Evolutionary conservation across 805 yeast species (phyloP).

Genomic region (Yarrowia keelungensis): DNA sequence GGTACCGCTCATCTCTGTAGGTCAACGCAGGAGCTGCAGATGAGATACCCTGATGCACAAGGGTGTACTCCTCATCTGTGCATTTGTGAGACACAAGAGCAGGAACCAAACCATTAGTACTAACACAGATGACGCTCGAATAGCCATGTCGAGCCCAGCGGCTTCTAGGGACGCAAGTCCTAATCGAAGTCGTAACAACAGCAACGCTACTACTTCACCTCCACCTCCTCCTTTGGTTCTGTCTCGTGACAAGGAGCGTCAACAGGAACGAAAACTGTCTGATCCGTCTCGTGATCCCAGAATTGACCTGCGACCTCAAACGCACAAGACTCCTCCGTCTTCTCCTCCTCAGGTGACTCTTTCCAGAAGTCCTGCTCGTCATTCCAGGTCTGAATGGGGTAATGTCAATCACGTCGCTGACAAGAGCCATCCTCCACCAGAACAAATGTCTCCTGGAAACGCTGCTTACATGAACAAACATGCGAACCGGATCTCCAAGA

Average conservation of each 20-base stretch:
- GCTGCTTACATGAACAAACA: slow-evolving; percentile 18
- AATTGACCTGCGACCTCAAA: not conserved
- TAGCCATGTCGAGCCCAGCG: not conserved
- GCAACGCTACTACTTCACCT: not conserved
- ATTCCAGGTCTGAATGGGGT: slow-evolving; percentile 2
- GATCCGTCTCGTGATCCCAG: slow-evolving; percentile 9
- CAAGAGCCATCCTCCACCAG: not conserved
- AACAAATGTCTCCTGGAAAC: slow-evolving; percentile 22
- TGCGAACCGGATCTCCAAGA: slow-evolving; percentile 13
- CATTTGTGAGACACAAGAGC: not conserved
- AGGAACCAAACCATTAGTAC: not conserved
- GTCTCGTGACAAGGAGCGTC: slow-evolving; percentile 5
- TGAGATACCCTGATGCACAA: no score
- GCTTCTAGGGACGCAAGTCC: slow-evolving; percentile 3
- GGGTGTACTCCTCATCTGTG: not conserved
- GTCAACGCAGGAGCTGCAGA: no score
- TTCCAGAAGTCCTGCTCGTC: slow-evolving; percentile 7
- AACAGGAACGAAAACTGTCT: not conserved
- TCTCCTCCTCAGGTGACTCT: slow-evolving; percentile 15
- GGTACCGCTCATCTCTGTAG: no score
- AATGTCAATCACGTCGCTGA: not conserved
- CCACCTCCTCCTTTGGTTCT: slow-evolving; percentile 16
- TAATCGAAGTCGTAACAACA: not conserved
- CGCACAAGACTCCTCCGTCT: not conserved
- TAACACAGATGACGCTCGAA: slow-evolving; percentile 12